Base-by-base conservation (phyloP, 305 asterid species). In the Ruellia speciosa region DNA sequence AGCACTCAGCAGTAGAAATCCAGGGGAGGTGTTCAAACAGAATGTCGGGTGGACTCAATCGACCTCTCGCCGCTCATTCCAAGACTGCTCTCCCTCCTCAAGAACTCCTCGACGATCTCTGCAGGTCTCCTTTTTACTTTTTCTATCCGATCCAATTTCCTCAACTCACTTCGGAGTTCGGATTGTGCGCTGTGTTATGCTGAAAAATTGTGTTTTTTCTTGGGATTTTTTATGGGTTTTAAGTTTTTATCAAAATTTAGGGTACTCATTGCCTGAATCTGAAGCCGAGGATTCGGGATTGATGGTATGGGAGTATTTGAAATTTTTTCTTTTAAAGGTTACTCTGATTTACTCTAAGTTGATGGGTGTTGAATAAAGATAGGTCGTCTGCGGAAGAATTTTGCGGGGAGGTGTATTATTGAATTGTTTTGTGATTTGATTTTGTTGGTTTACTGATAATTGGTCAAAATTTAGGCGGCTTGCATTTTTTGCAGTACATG, bases 101-200 rank as follows among this genome's bases (percentile, higher is more conserved):
- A 75, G 97, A 90, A 74, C 90, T 90, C 47, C 87, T 87, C 34
- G 94, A 87, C 77, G 97, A 90, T 81, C 94, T 90, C 58, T 90
- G 97, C 94, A 90, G 95, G 97, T 85, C 4, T 35, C 10, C 40
- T 9, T 16, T 8, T 53, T 9, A 8, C 31, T 24, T n/a, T 49
- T 17, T 16, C 31, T 24, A n/a, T 24, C 31, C 31, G 31, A 24
- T 24, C 31, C 31, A 24, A 24, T 24, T 24, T 24, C 31, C 31
- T 24, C 17, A 9, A 53, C 12, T 15, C 13, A 43, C 5, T 2
- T 10, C 15, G 49, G 6, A 43, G 0, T 2, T 10, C 15, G 49
- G 6, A 43, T 43, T 43, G 15, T 14, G 13, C n/a, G 49, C 4
- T 14, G 2, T 5, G 6, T 43, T 15, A 43, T 43, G 15, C 15